Evolutionary conservation across 768 basidiomycete genomes (phyloP), one percentile per base, ranked within the genome.

Genomic region (Kwoniella heveanensis): DNA sequence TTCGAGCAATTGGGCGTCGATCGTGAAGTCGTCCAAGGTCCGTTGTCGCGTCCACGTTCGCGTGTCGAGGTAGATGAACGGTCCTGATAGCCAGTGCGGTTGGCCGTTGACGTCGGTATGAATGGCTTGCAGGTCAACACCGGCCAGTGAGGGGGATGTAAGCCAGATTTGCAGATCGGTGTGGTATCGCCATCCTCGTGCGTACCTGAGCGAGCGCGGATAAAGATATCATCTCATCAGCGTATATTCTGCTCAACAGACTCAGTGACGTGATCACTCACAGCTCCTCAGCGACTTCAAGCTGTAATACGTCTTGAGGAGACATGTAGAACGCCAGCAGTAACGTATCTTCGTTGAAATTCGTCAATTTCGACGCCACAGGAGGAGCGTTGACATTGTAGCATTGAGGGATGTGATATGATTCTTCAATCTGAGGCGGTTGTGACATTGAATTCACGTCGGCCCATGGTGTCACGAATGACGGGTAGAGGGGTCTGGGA

Each of bases 251-350:
- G n/a, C n/a, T n/a, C n/a, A n/a, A 13, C 32, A 36, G 32, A 36
- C 13, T 6, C 13, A 13, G 13, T 13, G 32, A 7, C 13, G 32
- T 7, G 13, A 36, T 36, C 39, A 48, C 91, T 80, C 81, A 95
- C 92, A 98, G 83, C 83, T 97, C 94, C 51, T 92, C 92, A 17
- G 94, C 94, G 54, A 92, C 86, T 81, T 98, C 93, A 29, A 80
- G 65, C 80, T 98, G 94, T 58, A 95, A 83, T 44, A 89, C 88
- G 82, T 98, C 94, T 74, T 90, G 83, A 61, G 94, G 92, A 80
- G 87, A 88, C 60, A 91, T 88, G 82, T 97, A 98, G 84, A 98
- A 98, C 87, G 95, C 93, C 85, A 91, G 95, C 82, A 98, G 96
- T 26, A 98, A 82, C 17, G 94, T 96, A 81, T 98, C 94, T 79